These are phyloP conservation scores for Acephala macrosclerotiorum DNA, from an alignment of 2,329 filamentous ascomycete species.

Conservation along the genomic window DNA sequence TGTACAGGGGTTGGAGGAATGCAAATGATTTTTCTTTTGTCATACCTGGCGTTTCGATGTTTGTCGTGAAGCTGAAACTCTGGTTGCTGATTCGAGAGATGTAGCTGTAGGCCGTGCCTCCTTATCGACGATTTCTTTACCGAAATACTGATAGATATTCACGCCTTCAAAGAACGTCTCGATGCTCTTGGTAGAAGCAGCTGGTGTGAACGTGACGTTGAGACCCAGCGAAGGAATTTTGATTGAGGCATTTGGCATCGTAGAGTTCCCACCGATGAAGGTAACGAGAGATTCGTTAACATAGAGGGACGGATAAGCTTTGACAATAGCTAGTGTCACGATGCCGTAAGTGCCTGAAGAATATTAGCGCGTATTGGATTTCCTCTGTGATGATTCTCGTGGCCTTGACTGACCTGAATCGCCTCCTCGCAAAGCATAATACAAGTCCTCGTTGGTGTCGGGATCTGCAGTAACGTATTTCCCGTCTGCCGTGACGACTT, in stretches of 20 bases:
- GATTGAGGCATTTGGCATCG: not conserved
- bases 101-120: constrained; percentile 37
- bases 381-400: not conserved
- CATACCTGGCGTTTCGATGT: constrained; percentile 42
- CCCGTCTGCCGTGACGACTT: constrained; percentile 30
- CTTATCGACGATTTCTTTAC: constrained; percentile 47
- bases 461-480: constrained; percentile 32
- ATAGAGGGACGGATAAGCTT: constrained; percentile 53
- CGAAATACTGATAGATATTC: constrained; percentile 55
- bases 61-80: constrained; percentile 40
- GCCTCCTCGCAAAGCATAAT: constrained; percentile 40
- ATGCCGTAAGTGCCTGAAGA: constrained; percentile 42
- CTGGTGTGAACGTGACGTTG: not conserved
- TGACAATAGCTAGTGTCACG: constrained; percentile 56
- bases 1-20: constrained; percentile 47
- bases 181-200: constrained; percentile 37
- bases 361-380: not conserved
- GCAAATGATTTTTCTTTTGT: constrained; percentile 35
- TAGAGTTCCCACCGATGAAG: constrained; percentile 47
- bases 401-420: constrained; percentile 21
- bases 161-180: constrained; percentile 57
- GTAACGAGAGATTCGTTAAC: constrained; percentile 43
- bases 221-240: not conserved
- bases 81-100: constrained; percentile 12
- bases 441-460: constrained; percentile 39